These are phyloP conservation scores for Asterella californica DNA, from an alignment of 225 moss, liverwort and hornwort species.

Conservation along the genomic window DNA sequence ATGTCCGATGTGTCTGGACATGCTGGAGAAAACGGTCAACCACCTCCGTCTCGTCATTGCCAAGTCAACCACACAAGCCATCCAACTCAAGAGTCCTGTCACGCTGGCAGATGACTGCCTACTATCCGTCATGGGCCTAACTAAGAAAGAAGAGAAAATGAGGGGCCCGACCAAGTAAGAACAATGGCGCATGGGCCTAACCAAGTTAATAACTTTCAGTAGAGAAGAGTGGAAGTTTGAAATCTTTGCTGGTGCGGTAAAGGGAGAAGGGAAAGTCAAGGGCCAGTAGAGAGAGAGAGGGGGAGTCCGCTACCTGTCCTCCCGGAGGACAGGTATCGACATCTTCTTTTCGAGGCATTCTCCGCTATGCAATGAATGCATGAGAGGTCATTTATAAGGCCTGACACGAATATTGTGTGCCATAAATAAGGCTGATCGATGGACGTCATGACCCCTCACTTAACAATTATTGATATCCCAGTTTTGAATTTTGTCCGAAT, in stretches of 20 bases:
- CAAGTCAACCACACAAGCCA: no score
- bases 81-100: no score
- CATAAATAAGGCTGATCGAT: neutral
- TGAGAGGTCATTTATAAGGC: neutral
- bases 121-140: no score
- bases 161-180: no score
- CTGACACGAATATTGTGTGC: conserved; percentile 3
- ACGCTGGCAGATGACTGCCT: no score
- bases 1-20: no score
- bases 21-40: no score
- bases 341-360: neutral
- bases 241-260: neutral
- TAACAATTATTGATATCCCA: neutral
- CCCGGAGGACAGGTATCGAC: neutral
- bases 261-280: neutral
- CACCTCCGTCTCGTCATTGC: no score
- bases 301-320: no score
- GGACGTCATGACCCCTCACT: neutral
- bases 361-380: neutral
- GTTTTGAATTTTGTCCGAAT: conserved; percentile 9
- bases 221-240: neutral
- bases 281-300: neutral
- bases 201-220: no score
- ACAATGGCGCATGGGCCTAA: no score
- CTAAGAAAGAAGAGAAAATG: no score